A percentile compares a stretch with the other conserved stretches of the same genome.
These are phyloP conservation scores for Teratosphaeriaceae sp. DNA, from an alignment of 2,329 filamentous ascomycete species.

Conservation along the genomic window DNA sequence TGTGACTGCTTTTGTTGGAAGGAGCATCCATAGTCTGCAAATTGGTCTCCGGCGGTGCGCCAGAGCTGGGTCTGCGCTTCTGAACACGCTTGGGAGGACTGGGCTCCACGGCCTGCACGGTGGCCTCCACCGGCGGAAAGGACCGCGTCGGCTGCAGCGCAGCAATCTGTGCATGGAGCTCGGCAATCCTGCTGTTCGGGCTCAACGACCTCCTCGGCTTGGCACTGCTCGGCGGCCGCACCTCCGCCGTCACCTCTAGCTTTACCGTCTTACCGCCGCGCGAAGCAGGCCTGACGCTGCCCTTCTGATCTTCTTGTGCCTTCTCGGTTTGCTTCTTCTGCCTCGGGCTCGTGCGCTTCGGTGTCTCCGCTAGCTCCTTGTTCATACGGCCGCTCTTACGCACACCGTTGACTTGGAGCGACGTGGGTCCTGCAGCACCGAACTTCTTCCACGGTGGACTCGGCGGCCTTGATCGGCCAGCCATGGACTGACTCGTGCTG, in stretches of 20 bases:
- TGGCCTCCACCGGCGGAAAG: constrained; percentile 12
- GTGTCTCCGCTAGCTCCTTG: constrained; percentile 18
- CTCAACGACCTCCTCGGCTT: constrained; percentile 10
- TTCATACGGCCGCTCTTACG: constrained; percentile 56
- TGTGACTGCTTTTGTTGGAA: constrained; percentile 10
- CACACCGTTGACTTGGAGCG: constrained; percentile 61
- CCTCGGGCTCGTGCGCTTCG: constrained; percentile 22
- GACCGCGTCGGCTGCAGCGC: constrained; percentile 22
- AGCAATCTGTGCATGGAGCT: constrained; percentile 25
- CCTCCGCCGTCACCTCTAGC: background rate
- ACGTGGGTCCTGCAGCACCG: constrained; percentile 77
- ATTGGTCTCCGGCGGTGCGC: no score
- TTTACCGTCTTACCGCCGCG: constrained; percentile 3
- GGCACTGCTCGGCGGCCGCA: background rate
- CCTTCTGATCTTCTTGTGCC: constrained; percentile 15
- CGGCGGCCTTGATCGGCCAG: constrained; percentile 42
- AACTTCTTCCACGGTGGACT: constrained; percentile 94
- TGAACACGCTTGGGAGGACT: no score
- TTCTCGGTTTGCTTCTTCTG: constrained; percentile 25
- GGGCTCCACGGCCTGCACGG: no score
- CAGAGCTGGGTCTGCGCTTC: no score
- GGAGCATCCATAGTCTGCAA: constrained; percentile 5
- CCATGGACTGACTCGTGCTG: constrained; percentile 17
- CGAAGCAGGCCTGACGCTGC: constrained; percentile 7
- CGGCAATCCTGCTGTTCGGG: constrained; percentile 17